Percentiles rank a stretch among this genome's conserved stretches.
Evolutionary conservation across 192 early-diverging fungal species (phyloP).

Genomic region (Backusella australiensis): DNA sequence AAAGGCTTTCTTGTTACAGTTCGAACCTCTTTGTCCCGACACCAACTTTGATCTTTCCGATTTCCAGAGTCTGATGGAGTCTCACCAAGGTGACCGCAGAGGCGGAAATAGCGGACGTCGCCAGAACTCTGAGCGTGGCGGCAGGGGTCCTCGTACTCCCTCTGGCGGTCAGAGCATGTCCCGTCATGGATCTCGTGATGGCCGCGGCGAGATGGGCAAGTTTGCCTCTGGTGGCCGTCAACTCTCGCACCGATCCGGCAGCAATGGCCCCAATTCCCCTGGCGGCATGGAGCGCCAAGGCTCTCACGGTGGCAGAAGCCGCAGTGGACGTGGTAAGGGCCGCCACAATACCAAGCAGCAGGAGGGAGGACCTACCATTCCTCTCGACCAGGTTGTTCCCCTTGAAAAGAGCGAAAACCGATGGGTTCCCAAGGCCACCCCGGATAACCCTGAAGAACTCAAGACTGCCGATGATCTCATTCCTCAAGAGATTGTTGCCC

Average conservation of each 20-base stretch:
- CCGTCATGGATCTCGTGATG: slow-evolving; percentile 32
- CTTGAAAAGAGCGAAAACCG: slow-evolving; percentile 81
- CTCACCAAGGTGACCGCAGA: slow-evolving; percentile 32
- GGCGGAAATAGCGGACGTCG: slow-evolving; percentile 17
- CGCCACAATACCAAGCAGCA: slow-evolving; percentile 33
- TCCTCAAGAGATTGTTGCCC: slow-evolving; percentile 59
- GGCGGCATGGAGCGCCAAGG: slow-evolving; percentile 56
- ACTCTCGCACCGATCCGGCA: slow-evolving; percentile 43
- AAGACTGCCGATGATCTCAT: slow-evolving; percentile 41
- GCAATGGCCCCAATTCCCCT: slow-evolving; percentile 32
- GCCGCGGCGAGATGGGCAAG: slow-evolving; percentile 37
- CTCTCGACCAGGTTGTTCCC: slow-evolving; percentile 67
- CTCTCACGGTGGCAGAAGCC: slow-evolving; percentile 44
- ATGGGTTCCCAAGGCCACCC: slow-evolving; percentile 59
- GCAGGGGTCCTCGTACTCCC: slow-evolving; percentile 22
- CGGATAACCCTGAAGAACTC: slow-evolving; percentile 31
- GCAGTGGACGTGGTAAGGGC: slow-evolving; percentile 59
- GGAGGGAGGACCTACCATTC: slow-evolving; percentile 44
- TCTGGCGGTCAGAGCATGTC: slow-evolving; percentile 38
- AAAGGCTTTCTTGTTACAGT: slow-evolving; percentile 78
- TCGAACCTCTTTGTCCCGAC: slow-evolving; percentile 60
- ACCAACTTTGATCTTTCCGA: slow-evolving; percentile 55
- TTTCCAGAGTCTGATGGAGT: slow-evolving; percentile 48
- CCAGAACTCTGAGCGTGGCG: slow-evolving; percentile 31
- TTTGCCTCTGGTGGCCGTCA: slow-evolving; percentile 36